These are phyloP conservation scores for Trapa bicornis DNA, from an alignment of 345 rosid species.

Conservation along the genomic window DNA sequence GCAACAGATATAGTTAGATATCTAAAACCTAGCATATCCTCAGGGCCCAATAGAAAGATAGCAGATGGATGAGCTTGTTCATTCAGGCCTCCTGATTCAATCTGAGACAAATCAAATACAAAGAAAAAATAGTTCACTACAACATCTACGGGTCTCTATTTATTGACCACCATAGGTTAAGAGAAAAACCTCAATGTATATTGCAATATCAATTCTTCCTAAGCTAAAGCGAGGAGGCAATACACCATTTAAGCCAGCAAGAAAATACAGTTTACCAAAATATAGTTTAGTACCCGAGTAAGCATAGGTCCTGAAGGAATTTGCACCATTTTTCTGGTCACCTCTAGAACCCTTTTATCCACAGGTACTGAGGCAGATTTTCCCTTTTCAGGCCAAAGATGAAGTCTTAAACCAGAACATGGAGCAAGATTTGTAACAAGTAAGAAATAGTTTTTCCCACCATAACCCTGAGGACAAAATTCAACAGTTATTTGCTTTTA, in stretches of 20 bases:
- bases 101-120: slow-evolving; percentile 30
- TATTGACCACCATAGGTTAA: neutral
- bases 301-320: slow-evolving; percentile 92
- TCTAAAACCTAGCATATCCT: slow-evolving; percentile 72
- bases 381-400: slow-evolving; percentile 83
- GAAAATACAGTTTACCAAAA: neutral
- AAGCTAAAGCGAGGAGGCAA: neutral
- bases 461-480: slow-evolving; percentile 50
- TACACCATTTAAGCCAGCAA: slow-evolving; percentile 12
- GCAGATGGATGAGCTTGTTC: slow-evolving; percentile 99
- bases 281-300: slow-evolving; percentile 43
- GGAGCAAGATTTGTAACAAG: slow-evolving; percentile 94
- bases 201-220: too few species aligned
- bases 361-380: slow-evolving; percentile 42
- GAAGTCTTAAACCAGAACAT: slow-evolving; percentile 87
- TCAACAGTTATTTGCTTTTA: slow-evolving; percentile 1
- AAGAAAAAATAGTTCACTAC: slow-evolving; percentile 3
- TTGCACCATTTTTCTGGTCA: slow-evolving; percentile 89
- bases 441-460: slow-evolving; percentile 70
- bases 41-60: slow-evolving; percentile 56
- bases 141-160: neutral
- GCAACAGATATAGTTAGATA: slow-evolving; percentile 88
- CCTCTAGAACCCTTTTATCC: slow-evolving; percentile 51
- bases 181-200: neutral
- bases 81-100: slow-evolving; percentile 94